Evolutionary conservation across 345 rosid species (phyloP).

Genomic region (Carallia brachiata): DNA sequence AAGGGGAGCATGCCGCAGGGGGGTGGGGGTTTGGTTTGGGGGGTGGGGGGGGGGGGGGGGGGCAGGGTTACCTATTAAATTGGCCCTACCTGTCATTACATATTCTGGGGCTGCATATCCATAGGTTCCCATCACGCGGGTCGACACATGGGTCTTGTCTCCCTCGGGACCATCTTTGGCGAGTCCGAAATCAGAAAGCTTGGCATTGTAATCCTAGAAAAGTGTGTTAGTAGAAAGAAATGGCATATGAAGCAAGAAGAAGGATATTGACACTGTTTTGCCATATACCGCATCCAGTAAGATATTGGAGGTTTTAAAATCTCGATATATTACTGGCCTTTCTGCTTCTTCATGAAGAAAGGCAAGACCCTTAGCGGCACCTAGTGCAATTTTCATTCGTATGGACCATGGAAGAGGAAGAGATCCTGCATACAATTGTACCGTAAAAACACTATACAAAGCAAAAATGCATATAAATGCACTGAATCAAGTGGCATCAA

Average conservation of each 20-base stretch:
- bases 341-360: slow-evolving; percentile 98
- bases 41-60: no score
- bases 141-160: slow-evolving; percentile 96
- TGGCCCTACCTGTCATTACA: slow-evolving; percentile 86
- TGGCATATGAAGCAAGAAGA: slow-evolving; percentile 3
- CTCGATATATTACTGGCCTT: slow-evolving; percentile 92
- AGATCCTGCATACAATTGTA: slow-evolving; percentile 52
- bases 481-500: neutral
- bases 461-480: neutral
- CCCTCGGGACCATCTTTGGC: slow-evolving; percentile 99
- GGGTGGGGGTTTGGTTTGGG: no score
- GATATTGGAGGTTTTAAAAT: slow-evolving; percentile 96
- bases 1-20: no score
- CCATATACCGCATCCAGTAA: slow-evolving; percentile 75
- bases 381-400: slow-evolving; percentile 92
- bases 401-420: slow-evolving; percentile 97
- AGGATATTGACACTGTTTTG: neutral
- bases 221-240: slow-evolving; percentile 22
- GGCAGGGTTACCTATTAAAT: no score
- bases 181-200: slow-evolving; percentile 96
- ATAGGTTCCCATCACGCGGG: slow-evolving; percentile 97
- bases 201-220: slow-evolving; percentile 86
- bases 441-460: slow-evolving; percentile 1
- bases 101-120: slow-evolving; percentile 99
- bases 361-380: slow-evolving; percentile 95